phyloP scores from a whole-genome alignment of 805 yeast genomes.

The Starmerella etchellsii region DNA sequence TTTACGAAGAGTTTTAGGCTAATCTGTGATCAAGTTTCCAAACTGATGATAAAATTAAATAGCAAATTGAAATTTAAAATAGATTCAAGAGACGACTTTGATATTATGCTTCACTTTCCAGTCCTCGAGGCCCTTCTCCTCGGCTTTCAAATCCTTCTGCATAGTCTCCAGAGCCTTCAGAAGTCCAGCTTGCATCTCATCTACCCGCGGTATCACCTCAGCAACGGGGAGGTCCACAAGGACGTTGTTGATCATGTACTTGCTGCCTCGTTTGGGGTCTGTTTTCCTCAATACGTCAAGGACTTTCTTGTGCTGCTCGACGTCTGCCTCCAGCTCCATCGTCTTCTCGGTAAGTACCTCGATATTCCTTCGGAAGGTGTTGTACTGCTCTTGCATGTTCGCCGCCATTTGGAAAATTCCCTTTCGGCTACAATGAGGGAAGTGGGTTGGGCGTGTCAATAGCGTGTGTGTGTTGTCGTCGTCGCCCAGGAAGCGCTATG shows the following conservation, averaged over 20 bases:
- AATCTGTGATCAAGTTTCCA: too few species aligned
- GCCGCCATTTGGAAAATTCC: too few species aligned
- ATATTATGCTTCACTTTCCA: slow-evolving; percentile 43
- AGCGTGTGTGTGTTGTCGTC: too few species aligned
- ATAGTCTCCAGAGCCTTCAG: slow-evolving; percentile 31
- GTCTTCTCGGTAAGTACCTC: slow-evolving; percentile 29
- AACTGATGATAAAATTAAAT: too few species aligned
- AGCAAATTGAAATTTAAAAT: too few species aligned
- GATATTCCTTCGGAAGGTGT: slow-evolving; percentile 28
- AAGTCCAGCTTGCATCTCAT: slow-evolving; percentile 42
- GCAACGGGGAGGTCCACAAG: slow-evolving; percentile 68
- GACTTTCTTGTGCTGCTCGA: slow-evolving; percentile 41
- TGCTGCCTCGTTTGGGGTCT: slow-evolving; percentile 58
- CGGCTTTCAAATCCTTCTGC: slow-evolving; percentile 30
- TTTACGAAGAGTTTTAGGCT: too few species aligned
- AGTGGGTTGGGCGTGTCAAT: not conserved
- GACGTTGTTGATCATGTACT: slow-evolving; percentile 89
- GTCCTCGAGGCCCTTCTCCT: slow-evolving; percentile 33
- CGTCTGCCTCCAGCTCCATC: slow-evolving; percentile 31
- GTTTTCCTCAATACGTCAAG: slow-evolving; percentile 41
- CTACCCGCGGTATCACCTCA: slow-evolving; percentile 56
- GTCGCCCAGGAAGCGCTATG: too few species aligned
- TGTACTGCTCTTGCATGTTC: slow-evolving; percentile 30
- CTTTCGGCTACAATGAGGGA: slow-evolving; percentile 1
- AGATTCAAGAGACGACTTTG: slow-evolving; percentile 32